A percentile compares a stretch with the other conserved stretches of the same genome.
Evolutionary conservation across 2,329 filamentous ascomycete genomes (phyloP).

Genomic region (Neurospora crassa): DNA sequence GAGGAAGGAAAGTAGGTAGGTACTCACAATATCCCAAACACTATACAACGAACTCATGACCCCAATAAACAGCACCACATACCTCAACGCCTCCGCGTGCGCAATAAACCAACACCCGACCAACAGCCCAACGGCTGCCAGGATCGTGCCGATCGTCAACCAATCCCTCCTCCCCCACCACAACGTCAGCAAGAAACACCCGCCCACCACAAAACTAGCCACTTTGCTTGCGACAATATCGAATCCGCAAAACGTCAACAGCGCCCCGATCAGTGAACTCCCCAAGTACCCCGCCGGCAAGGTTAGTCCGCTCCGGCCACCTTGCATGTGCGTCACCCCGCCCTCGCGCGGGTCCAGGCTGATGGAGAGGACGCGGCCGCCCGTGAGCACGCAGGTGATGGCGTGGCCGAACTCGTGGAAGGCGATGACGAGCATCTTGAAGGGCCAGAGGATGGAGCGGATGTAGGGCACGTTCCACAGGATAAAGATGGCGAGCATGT

Average conservation of each 20-base stretch:
- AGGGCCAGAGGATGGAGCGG: slow-evolving; percentile 63
- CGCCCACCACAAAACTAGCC: slow-evolving; percentile 62
- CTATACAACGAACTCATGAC: slow-evolving; percentile 76
- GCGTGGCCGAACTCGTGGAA: slow-evolving; percentile 77
- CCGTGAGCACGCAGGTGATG: slow-evolving; percentile 61
- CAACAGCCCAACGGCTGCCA: slow-evolving; percentile 60
- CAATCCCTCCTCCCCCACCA: slow-evolving; percentile 77
- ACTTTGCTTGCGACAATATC: slow-evolving; percentile 73
- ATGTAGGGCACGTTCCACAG: slow-evolving; percentile 74
- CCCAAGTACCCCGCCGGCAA: slow-evolving; percentile 72
- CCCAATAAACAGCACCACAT: slow-evolving; percentile 66
- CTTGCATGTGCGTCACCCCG: slow-evolving; percentile 68
- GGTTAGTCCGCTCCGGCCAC: slow-evolving; percentile 60
- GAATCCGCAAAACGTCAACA: slow-evolving; percentile 73
- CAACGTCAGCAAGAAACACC: slow-evolving; percentile 67
- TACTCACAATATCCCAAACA: slow-evolving; percentile 66
- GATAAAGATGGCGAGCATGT: slow-evolving; percentile 64
- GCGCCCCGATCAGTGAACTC: slow-evolving; percentile 64
- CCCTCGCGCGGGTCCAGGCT: slow-evolving; percentile 67
- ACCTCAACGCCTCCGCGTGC: slow-evolving; percentile 64
- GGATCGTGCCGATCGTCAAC: slow-evolving; percentile 63
- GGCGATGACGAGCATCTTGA: slow-evolving; percentile 69
- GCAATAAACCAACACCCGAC: slow-evolving; percentile 73
- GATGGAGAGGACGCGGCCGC: slow-evolving; percentile 65
- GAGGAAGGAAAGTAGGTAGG: neutral